A percentile compares a stretch with the other conserved stretches of the same genome.
Evolutionary conservation across 768 basidiomycete species (phyloP).

Genomic region (Kwoniella sp.): DNA sequence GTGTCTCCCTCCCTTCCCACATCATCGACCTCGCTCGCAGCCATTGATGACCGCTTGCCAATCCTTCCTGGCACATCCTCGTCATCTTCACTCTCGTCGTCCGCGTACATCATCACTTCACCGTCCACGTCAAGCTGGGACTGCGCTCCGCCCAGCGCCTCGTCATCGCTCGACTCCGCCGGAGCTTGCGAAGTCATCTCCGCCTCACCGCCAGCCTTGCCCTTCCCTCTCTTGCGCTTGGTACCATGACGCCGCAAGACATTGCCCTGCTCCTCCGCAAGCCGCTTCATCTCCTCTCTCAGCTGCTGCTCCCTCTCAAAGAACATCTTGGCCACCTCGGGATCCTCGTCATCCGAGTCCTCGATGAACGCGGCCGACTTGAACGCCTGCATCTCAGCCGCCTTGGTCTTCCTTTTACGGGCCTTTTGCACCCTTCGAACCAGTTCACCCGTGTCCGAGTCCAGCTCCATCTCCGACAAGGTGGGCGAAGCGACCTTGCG

Average conservation of each 20-base stretch:
- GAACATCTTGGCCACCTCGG: constrained; percentile 55
- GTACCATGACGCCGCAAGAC: constrained; percentile 19
- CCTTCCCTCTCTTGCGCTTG: constrained; percentile 15
- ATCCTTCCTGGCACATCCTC: background rate
- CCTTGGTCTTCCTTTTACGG: constrained; percentile 52
- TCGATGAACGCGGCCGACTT: constrained; percentile 88
- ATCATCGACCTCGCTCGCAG: background rate
- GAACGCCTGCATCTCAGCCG: constrained; percentile 68
- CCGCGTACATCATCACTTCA: background rate
- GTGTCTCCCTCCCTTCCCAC: background rate
- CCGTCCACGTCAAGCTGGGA: background rate
- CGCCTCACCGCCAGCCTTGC: background rate
- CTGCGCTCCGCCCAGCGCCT: background rate
- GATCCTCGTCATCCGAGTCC: constrained; percentile 84
- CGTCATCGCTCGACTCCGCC: background rate
- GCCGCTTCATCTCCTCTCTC: constrained; percentile 32
- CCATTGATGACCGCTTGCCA: constrained; percentile 4
- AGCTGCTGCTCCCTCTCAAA: constrained; percentile 61
- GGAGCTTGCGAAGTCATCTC: background rate
- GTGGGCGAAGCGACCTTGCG: constrained; percentile 27
- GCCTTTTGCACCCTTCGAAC: constrained; percentile 29
- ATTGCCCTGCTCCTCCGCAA: constrained; percentile 27
- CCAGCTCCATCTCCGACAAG: constrained; percentile 6
- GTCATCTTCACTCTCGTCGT: background rate
- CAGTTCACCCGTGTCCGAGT: constrained; percentile 14